Evolutionary conservation across 495 filamentous ascomycete species (phyloP).

Genomic region (Xylaria nigripes): DNA sequence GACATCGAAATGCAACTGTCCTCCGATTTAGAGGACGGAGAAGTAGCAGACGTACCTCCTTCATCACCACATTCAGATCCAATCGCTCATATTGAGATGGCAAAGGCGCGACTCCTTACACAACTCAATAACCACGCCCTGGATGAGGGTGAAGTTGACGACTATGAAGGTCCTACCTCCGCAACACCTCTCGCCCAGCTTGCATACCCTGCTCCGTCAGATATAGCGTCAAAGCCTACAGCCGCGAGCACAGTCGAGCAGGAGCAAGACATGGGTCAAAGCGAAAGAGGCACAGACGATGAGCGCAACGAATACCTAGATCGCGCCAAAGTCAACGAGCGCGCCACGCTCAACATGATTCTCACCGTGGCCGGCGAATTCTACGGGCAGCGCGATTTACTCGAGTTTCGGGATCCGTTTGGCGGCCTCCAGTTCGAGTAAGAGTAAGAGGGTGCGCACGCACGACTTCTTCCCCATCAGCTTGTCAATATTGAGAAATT

Average conservation of each 20-base stretch:
- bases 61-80: constrained; percentile 21
- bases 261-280: constrained; percentile 19
- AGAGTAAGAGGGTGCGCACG: constrained; percentile 8
- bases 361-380: constrained; percentile 81
- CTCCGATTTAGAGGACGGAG: constrained; percentile 27
- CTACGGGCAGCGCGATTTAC: constrained; percentile 82
- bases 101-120: constrained; percentile 50
- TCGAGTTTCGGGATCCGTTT: constrained; percentile 58
- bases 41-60: constrained; percentile 29
- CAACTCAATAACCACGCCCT: constrained; percentile 29
- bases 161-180: neutral
- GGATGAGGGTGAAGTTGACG: constrained; percentile 2
- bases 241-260: neutral
- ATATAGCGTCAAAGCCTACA: neutral
- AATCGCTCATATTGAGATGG: constrained; percentile 45
- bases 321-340: constrained; percentile 35
- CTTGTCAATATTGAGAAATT: too few relatives aligned
- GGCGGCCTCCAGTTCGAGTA: constrained; percentile 24
- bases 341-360: constrained; percentile 77
- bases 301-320: constrained; percentile 9
- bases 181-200: constrained; percentile 12
- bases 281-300: constrained; percentile 11
- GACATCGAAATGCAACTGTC: constrained; percentile 35
- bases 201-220: constrained; percentile 16
- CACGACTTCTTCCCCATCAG: neutral